These are phyloP conservation scores for Phanerochaete carnosa DNA, from an alignment of 768 basidiomycete genomes.

Conservation along the genomic window DNA sequence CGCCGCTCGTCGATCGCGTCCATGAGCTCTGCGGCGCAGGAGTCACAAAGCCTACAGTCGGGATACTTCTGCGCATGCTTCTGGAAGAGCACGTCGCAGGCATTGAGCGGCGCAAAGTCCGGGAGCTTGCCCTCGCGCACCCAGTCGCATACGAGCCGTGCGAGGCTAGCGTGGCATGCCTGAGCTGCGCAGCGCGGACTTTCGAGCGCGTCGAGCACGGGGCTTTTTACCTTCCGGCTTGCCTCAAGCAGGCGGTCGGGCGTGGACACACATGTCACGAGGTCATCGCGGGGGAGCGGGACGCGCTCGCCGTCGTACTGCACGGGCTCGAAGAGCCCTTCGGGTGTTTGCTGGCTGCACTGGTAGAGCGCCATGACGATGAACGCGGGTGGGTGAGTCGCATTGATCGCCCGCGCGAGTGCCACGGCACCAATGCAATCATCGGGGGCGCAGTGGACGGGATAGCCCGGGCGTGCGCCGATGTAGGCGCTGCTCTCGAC, in stretches of 20 bases:
- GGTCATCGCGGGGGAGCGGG: neutral
- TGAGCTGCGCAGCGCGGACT: neutral
- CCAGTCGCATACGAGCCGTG: neutral
- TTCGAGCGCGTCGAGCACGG: neutral
- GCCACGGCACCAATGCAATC: neutral
- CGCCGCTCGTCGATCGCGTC: neutral
- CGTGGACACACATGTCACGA: neutral
- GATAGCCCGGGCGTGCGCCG: neutral
- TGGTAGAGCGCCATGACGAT: neutral
- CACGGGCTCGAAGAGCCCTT: neutral
- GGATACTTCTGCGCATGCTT: neutral
- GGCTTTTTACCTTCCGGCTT: neutral
- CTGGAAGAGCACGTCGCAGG: neutral
- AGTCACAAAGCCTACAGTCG: neutral
- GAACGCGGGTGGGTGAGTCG: neutral
- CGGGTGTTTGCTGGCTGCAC: neutral
- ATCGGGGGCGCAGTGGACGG: neutral
- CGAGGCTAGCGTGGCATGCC: neutral
- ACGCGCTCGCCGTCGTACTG: neutral
- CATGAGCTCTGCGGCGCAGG: neutral
- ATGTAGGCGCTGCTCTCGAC: neutral
- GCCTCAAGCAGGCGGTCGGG: neutral
- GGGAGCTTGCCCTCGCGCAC: neutral
- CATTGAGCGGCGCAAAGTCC: neutral
- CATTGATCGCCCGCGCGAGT: neutral